phyloP scores from a whole-genome alignment of 208 protist genomes.

The Crithidia fasciculata region DNA sequence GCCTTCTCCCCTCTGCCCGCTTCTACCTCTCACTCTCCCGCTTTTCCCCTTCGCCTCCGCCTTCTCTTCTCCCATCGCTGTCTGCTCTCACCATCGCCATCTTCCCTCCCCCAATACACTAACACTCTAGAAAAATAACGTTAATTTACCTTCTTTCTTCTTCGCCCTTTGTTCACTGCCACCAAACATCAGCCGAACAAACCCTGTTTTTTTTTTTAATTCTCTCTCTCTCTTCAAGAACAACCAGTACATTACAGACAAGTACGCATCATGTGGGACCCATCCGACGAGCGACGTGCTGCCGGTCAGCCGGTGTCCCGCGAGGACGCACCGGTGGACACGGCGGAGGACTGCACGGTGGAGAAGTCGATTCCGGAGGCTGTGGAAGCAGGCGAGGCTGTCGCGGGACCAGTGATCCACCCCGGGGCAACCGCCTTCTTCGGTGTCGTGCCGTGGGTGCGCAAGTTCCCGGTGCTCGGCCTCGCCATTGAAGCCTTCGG shows the following conservation, averaged over 20 bases:
- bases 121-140: too few species aligned
- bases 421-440: constrained; percentile 31
- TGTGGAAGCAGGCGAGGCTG: too few species aligned
- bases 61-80: background rate
- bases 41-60: background rate
- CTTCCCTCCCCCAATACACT: too few species aligned
- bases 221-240: background rate
- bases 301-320: constrained; percentile 1
- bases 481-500: constrained; percentile 35
- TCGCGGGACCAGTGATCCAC: constrained; percentile 9
- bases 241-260: background rate
- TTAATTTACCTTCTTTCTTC: too few species aligned
- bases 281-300: background rate
- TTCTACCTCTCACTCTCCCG: background rate
- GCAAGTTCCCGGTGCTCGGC: constrained; percentile 39
- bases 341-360: background rate
- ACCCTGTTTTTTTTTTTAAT: background rate
- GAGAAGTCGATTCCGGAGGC: too few species aligned
- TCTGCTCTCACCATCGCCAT: background rate
- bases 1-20: background rate
- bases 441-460: constrained; percentile 19
- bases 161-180: too few species aligned
- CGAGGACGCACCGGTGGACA: background rate
- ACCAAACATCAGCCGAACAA: too few species aligned
- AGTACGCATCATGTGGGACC: constrained; percentile 3